Conservation (phyloP, 1,284 basidiomycete species). For the Coriolopsis trogii region DNA sequence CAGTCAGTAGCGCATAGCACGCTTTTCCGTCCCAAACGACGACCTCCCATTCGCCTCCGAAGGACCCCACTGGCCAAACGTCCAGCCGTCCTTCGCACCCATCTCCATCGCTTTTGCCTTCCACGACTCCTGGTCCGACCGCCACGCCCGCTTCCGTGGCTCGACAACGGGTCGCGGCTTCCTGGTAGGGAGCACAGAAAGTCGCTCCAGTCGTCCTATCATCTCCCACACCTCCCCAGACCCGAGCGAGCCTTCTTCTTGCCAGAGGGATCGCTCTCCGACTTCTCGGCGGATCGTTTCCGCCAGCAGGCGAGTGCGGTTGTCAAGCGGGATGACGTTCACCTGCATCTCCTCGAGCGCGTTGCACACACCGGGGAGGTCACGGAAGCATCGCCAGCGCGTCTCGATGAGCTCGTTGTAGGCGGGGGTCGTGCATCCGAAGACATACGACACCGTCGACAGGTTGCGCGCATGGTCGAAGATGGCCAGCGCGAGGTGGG, state of each 20-base stretch:
- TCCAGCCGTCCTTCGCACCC: conserved; percentile 21
- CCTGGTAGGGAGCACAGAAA: conserved; percentile 25
- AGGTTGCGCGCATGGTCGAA: conserved; percentile 78
- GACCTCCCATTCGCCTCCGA: no score
- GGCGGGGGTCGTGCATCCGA: conserved; percentile 81
- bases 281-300: conserved; percentile 70
- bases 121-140: conserved; percentile 26
- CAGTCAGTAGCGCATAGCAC: no score
- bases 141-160: conserved; percentile 16
- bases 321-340: conserved; percentile 73
- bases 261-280: conserved; percentile 52
- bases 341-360: conserved; percentile 81
- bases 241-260: conserved; percentile 47
- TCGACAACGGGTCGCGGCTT: background rate
- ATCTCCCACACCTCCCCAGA: conserved; percentile 46
- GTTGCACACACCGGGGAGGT: conserved; percentile 72
- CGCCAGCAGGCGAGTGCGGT: conserved; percentile 59
- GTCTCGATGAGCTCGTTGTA: conserved; percentile 87
- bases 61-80: conserved; percentile 29
- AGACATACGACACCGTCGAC: conserved; percentile 79
- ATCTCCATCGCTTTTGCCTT: conserved; percentile 24
- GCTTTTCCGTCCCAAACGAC: no score
- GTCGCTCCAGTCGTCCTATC: conserved; percentile 41
- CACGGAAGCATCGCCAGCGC: conserved; percentile 80
- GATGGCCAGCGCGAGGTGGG: conserved; percentile 81